Percentiles rank a stretch among this genome's conserved stretches.
phyloP scores from a whole-genome alignment of 2,329 filamentous ascomycete species.

The Cytospora mali region DNA sequence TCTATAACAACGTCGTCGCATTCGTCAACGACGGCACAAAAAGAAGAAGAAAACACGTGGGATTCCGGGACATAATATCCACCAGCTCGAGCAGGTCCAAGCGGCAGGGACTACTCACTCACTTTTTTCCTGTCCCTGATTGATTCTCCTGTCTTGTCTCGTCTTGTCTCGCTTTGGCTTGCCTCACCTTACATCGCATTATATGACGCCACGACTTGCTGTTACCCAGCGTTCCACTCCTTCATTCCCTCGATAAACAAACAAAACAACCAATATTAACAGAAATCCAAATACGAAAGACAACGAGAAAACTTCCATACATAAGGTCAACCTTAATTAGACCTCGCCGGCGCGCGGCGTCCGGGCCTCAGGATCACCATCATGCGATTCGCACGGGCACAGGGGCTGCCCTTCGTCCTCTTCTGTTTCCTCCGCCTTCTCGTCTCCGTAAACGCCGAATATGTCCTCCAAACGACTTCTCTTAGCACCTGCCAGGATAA shows the following conservation, averaged over 20 bases:
- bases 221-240: neutral
- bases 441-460: slow-evolving; percentile 31
- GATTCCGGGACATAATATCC: neutral
- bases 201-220: slow-evolving; percentile 1
- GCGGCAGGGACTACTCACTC: neutral
- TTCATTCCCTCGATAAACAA: neutral
- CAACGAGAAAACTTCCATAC: neutral
- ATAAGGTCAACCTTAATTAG: neutral
- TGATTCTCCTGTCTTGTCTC: neutral
- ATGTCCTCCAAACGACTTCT: slow-evolving; percentile 52
- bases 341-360: neutral
- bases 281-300: neutral
- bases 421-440: slow-evolving; percentile 23
- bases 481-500: slow-evolving; percentile 75
- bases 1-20: neutral
- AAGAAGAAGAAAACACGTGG: too few species aligned
- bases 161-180: neutral
- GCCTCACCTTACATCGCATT: neutral
- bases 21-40: neutral
- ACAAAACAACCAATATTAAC: neutral
- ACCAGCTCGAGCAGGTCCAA: slow-evolving; percentile 1
- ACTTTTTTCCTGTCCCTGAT: neutral
- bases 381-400: slow-evolving; percentile 23
- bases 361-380: slow-evolving; percentile 6
- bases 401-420: slow-evolving; percentile 18